These are phyloP conservation scores for barley (Hordeum vulgare) DNA, from an alignment of 176 grass and related monocot genomes.

Conservation along the genomic window MorexV3_pseudomolecules_assembly NC_058522.1:487096333-487096832, in stretches of 20 bases:
- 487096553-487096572: background rate
- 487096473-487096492: background rate
- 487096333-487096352: background rate
- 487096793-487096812: background rate
- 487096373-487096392: slow-evolving; percentile 79
- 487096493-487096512: background rate
- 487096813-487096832: background rate
- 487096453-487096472: slow-evolving; percentile 51
- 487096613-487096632: background rate
- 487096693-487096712: background rate
- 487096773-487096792: background rate
- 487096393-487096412: slow-evolving; percentile 97
- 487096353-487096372: background rate
- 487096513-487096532: background rate
- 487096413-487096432: slow-evolving; percentile 95
- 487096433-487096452: slow-evolving; percentile 80
- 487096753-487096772: background rate
- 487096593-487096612: background rate
- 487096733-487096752: background rate
- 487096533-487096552: background rate
- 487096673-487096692: background rate
- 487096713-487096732: background rate
- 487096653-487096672: background rate
- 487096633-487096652: background rate
- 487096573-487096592: background rate